Evolutionary conservation across 2,329 filamentous ascomycete genomes (phyloP).

Genomic region (Polytolypa hystricis): DNA sequence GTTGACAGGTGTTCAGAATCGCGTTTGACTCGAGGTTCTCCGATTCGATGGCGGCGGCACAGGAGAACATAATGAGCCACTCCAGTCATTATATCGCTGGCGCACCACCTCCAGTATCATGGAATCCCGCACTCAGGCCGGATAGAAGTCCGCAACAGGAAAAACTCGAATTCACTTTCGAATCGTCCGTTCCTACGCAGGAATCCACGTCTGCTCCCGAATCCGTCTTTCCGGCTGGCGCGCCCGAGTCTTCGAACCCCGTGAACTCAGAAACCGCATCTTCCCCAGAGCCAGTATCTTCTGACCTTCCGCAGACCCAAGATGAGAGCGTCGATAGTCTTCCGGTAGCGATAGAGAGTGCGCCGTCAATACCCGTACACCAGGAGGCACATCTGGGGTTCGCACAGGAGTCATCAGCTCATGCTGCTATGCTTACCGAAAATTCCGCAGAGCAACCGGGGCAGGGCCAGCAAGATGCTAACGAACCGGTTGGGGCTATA

Average conservation of each 20-base stretch:
- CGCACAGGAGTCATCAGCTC: background rate
- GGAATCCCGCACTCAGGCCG: conserved; percentile 46
- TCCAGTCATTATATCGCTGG: conserved; percentile 2
- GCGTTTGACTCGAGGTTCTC: background rate
- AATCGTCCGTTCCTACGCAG: no score
- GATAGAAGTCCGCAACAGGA: conserved; percentile 23
- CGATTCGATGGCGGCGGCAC: background rate
- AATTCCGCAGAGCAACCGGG: background rate
- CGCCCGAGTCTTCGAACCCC: no score
- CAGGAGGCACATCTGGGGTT: background rate
- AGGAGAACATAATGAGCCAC: conserved; percentile 2
- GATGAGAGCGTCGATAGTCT: background rate
- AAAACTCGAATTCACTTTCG: background rate
- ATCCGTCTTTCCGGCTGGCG: no score
- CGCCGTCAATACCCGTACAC: background rate
- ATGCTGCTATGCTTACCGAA: background rate
- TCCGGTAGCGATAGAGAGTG: background rate
- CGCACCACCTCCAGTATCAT: conserved; percentile 26
- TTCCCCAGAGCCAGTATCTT: background rate
- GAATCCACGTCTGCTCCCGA: background rate
- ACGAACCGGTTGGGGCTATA: background rate
- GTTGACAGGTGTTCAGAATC: background rate
- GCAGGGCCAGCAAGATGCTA: background rate
- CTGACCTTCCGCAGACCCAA: background rate
- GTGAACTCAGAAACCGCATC: background rate